Conservation (phyloP, 768 basidiomycete species). For the Russula sp. region DNA sequence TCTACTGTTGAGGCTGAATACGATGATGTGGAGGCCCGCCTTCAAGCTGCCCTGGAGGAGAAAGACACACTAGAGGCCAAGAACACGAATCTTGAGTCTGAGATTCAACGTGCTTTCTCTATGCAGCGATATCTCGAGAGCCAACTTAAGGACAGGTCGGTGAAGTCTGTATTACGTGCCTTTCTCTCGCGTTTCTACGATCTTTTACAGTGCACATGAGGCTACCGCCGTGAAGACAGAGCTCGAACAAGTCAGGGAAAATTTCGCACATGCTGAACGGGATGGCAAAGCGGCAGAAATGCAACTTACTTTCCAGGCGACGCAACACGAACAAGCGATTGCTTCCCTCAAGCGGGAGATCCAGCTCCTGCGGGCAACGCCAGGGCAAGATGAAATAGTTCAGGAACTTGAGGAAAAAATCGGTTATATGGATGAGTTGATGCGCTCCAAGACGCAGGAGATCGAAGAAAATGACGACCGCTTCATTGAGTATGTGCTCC, state of each 20-base stretch:
- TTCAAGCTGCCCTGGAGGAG: conserved; percentile 43
- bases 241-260: conserved; percentile 27
- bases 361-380: conserved; percentile 43
- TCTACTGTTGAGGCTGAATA: conserved; percentile 36
- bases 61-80: conserved; percentile 47
- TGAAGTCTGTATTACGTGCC: neutral
- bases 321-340: conserved; percentile 63
- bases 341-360: conserved; percentile 54
- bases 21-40: conserved; percentile 34
- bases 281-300: conserved; percentile 58
- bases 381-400: conserved; percentile 50
- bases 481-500: conserved; percentile 62
- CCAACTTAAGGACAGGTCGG: conserved; percentile 58
- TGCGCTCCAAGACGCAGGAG: conserved; percentile 63
- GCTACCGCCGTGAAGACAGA: conserved; percentile 33
- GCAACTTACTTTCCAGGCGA: conserved; percentile 54
- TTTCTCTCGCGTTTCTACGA: neutral
- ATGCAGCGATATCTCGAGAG: conserved; percentile 56
- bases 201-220: conserved; percentile 41
- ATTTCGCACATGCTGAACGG: conserved; percentile 36
- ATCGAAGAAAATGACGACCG: conserved; percentile 84
- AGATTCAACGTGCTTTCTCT: conserved; percentile 58
- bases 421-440: conserved; percentile 68
- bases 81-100: conserved; percentile 55
- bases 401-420: conserved; percentile 62